phyloP scores from a whole-genome alignment of 2,329 filamentous ascomycete species.

The Pyrenophora graminea region DNA sequence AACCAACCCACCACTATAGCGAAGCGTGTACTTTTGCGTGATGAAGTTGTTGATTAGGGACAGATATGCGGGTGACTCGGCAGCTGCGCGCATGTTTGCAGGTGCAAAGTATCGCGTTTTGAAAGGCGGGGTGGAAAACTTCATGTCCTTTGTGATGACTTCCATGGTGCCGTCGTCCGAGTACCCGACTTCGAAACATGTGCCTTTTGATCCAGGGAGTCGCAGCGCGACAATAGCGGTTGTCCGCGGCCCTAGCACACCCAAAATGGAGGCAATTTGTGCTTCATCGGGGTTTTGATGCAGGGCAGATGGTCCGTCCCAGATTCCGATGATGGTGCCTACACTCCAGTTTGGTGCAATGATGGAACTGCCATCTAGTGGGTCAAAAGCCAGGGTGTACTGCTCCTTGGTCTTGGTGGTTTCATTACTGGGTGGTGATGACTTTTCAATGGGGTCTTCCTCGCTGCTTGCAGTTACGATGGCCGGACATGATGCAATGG shows the following conservation, averaged over 20 bases:
- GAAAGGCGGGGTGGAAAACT: conserved; percentile 23
- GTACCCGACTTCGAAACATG: conserved; percentile 60
- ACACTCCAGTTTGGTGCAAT: conserved; percentile 46
- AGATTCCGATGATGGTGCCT: conserved; percentile 64
- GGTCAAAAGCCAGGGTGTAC: conserved; percentile 67
- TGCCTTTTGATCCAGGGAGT: conserved; percentile 43
- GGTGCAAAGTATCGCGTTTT: conserved; percentile 65
- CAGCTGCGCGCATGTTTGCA: conserved; percentile 63
- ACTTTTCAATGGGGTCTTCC: conserved; percentile 60
- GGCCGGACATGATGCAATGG: conserved; percentile 58
- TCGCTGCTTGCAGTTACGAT: conserved; percentile 65
- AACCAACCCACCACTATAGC: conserved; percentile 65
- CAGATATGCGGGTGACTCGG: conserved; percentile 57
- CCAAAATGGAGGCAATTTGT: conserved; percentile 43
- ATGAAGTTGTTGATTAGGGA: conserved; percentile 47
- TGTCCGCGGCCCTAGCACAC: conserved; percentile 41
- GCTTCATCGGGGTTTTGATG: conserved; percentile 19
- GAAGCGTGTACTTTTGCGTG: conserved; percentile 59
- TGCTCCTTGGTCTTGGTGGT: conserved; percentile 27
- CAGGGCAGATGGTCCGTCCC: conserved; percentile 42
- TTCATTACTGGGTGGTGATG: background rate
- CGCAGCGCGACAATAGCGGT: conserved; percentile 60
- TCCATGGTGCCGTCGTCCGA: conserved; percentile 40
- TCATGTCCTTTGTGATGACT: conserved; percentile 46
- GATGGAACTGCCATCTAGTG: conserved; percentile 67